These are phyloP conservation scores for Chaetomiaceae sp. DNA, from an alignment of 2,329 filamentous ascomycete species.

Conservation along the genomic window DNA sequence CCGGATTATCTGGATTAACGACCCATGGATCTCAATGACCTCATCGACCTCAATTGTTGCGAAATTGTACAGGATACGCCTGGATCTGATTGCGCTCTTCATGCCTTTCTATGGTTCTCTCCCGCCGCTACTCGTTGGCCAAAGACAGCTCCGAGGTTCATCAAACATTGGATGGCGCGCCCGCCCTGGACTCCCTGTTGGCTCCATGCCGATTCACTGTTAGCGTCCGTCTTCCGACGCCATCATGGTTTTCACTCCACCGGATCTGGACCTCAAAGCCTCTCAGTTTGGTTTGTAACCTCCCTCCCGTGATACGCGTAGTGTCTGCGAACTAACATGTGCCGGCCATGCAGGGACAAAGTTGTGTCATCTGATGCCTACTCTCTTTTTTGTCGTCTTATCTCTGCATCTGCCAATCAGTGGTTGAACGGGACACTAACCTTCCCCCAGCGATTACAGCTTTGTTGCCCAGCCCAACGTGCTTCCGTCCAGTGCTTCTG, in stretches of 20 bases:
- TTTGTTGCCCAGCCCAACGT: slow-evolving; percentile 46
- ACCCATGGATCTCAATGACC: too few species aligned
- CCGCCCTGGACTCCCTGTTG: slow-evolving; percentile 9
- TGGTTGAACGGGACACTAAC: slow-evolving; percentile 53
- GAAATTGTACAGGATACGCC: too few species aligned
- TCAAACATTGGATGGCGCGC: too few species aligned
- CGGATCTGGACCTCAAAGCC: not conserved
- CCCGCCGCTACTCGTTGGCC: too few species aligned
- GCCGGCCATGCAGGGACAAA: slow-evolving; percentile 45
- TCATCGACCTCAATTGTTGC: too few species aligned
- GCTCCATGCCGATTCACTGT: slow-evolving; percentile 8
- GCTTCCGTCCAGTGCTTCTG: slow-evolving; percentile 43
- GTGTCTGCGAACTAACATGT: slow-evolving; percentile 31
- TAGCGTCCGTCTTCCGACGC: not conserved
- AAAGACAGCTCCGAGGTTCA: too few species aligned
- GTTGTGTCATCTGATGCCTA: slow-evolving; percentile 42
- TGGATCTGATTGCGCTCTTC: too few species aligned
- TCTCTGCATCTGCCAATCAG: slow-evolving; percentile 31
- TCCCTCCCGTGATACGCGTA: slow-evolving; percentile 18
- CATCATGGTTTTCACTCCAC: not conserved
- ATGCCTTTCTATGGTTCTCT: too few species aligned
- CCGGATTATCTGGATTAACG: too few species aligned
- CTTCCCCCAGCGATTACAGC: slow-evolving; percentile 49
- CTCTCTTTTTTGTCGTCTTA: slow-evolving; percentile 28
- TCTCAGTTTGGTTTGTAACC: slow-evolving; percentile 36